These are phyloP conservation scores for Diacronema lutheri DNA, from an alignment of 78 protist genomes.

Conservation along the genomic window DNA sequence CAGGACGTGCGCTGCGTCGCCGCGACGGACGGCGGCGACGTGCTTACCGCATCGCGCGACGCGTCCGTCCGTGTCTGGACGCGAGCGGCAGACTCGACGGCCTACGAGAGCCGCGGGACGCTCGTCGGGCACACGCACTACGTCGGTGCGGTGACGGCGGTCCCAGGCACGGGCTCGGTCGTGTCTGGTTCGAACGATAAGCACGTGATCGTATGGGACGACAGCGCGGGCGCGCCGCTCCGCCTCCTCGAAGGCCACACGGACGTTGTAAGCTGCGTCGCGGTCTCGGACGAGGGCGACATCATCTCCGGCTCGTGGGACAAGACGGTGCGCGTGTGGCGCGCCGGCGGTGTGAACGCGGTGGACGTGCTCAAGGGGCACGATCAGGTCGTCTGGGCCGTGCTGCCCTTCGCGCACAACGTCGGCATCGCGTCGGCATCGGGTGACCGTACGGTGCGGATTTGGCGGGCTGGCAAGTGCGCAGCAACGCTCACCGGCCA, in stretches of 20 bases:
- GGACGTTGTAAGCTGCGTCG: not conserved
- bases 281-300: not conserved
- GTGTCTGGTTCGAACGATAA: not conserved
- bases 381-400: slow-evolving; percentile 61
- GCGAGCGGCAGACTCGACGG: too few species aligned
- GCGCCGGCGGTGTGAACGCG: not conserved
- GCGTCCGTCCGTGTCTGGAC: not conserved
- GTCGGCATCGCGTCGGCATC: slow-evolving; percentile 49
- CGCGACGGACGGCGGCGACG: not conserved
- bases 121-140: slow-evolving; percentile 4
- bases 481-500: slow-evolving; percentile 46
- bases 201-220: slow-evolving; percentile 7
- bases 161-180: not conserved
- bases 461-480: slow-evolving; percentile 51
- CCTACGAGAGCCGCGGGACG: not conserved
- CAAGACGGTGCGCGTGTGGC: slow-evolving; percentile 23
- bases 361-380: not conserved
- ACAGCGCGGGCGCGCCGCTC: not conserved
- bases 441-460: slow-evolving; percentile 69
- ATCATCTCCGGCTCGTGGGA: slow-evolving; percentile 11
- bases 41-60: not conserved
- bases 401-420: slow-evolving; percentile 55
- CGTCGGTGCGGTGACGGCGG: not conserved
- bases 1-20: not conserved
- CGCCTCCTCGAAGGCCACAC: slow-evolving; percentile 2